phyloP scores from a whole-genome alignment of 352 stramenopile species.

The Hyphochytrium catenoides region DNA sequence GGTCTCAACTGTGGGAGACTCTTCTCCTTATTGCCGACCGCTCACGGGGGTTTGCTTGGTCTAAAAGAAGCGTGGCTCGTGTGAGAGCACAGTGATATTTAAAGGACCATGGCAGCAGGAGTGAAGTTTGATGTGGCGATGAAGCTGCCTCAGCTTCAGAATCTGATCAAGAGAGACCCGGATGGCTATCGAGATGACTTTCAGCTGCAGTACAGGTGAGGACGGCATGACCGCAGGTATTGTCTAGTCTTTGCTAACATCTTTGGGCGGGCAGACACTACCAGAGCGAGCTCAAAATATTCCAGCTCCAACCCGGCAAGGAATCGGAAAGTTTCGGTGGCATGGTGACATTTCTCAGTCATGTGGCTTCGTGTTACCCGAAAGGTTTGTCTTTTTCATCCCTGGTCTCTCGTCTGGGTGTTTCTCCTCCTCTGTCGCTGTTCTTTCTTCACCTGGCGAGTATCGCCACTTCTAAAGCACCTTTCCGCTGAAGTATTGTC shows the following conservation, averaged over 20 bases:
- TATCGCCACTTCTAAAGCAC: constrained; percentile 3
- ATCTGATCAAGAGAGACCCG: constrained; percentile 95
- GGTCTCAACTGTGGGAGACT: too few relatives aligned
- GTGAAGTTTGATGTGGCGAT: constrained; percentile 67
- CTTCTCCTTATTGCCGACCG: too few relatives aligned
- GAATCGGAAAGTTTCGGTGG: constrained; percentile 77
- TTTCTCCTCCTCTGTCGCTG: too few relatives aligned
- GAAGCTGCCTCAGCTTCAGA: constrained; percentile 88
- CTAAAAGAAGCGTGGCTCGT: too few relatives aligned
- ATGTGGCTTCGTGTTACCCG: constrained; percentile 68
- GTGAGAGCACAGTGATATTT: too few relatives aligned
- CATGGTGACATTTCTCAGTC: constrained; percentile 87
- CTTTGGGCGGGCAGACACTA: constrained; percentile 49
- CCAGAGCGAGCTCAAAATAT: constrained; percentile 82
- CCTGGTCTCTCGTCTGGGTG: too few relatives aligned
- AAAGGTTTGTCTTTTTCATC: too few relatives aligned
- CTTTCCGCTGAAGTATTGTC: constrained; percentile 6
- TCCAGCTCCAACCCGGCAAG: constrained; percentile 71
- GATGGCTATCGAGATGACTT: constrained; percentile 89
- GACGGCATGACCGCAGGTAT: neutral
- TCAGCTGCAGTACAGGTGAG: constrained; percentile 61
- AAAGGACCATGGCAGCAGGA: too few relatives aligned
- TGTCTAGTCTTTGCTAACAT: neutral
- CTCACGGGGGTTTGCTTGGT: too few relatives aligned
- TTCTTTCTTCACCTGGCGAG: neutral